Conservation (phyloP, 2,329 filamentous ascomycete species). For the Pseudogymnoascus sp. region DNA sequence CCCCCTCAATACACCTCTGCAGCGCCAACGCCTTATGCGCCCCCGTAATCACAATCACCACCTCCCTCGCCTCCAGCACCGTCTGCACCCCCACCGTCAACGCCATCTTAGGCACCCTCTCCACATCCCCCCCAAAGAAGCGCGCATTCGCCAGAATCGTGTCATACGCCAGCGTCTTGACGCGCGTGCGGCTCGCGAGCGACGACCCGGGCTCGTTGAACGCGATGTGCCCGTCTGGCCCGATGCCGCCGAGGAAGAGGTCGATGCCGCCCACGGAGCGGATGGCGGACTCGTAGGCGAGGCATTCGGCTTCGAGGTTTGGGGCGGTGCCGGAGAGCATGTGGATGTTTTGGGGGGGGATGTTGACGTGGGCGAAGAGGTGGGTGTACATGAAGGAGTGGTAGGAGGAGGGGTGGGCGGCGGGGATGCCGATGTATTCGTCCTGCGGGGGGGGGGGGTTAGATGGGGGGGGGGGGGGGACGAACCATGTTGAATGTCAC, state of each 20-base stretch:
- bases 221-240: slow-evolving; percentile 79
- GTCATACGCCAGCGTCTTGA: slow-evolving; percentile 82
- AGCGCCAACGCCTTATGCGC: slow-evolving; percentile 73
- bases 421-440: slow-evolving; percentile 76
- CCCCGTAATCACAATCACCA: slow-evolving; percentile 67
- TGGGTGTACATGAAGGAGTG: slow-evolving; percentile 92
- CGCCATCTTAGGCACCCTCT: slow-evolving; percentile 70
- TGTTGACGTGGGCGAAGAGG: slow-evolving; percentile 79
- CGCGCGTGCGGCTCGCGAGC: slow-evolving; percentile 66
- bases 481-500: slow-evolving; percentile 75
- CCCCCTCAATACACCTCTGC: slow-evolving; percentile 72
- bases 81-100: slow-evolving; percentile 80
- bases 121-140: slow-evolving; percentile 70
- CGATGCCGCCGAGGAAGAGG: slow-evolving; percentile 68
- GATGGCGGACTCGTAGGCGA: slow-evolving; percentile 72
- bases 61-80: slow-evolving; percentile 70
- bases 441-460: slow-evolving; percentile 41
- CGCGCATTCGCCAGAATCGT: slow-evolving; percentile 79
- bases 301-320: slow-evolving; percentile 68
- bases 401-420: slow-evolving; percentile 78
- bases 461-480: neutral
- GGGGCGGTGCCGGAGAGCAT: slow-evolving; percentile 74
- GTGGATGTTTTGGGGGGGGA: slow-evolving; percentile 73
- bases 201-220: slow-evolving; percentile 86
- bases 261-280: slow-evolving; percentile 55